phyloP scores from a whole-genome alignment of 2,329 filamentous ascomycete species.

The Fusarium sp. region DNA sequence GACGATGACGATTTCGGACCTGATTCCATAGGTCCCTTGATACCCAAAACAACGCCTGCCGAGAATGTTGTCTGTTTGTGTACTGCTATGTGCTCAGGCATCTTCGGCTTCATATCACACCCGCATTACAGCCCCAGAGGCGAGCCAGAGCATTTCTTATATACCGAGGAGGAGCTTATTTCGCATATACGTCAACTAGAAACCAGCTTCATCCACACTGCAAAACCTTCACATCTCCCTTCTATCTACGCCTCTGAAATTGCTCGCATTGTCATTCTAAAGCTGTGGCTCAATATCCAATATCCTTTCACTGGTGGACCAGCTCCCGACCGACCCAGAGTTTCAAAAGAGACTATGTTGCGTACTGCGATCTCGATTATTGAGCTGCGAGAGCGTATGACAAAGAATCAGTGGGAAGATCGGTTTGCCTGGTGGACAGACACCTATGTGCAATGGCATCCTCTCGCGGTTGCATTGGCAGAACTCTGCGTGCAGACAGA shows the following conservation, averaged over 20 bases:
- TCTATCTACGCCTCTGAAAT: constrained; percentile 53
- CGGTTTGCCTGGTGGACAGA: constrained; percentile 60
- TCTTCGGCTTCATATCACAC: constrained; percentile 53
- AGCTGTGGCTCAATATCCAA: constrained; percentile 58
- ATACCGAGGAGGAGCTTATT: constrained; percentile 54
- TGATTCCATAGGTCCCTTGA: constrained; percentile 47
- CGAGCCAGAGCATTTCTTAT: constrained; percentile 27
- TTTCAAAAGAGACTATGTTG: constrained; percentile 55
- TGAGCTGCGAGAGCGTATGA: constrained; percentile 51
- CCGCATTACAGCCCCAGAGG: constrained; percentile 40
- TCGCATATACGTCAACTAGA: constrained; percentile 52
- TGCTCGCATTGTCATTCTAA: constrained; percentile 56
- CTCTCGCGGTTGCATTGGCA: constrained; percentile 61
- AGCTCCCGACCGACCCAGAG: constrained; percentile 43
- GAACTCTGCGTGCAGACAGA: constrained; percentile 60
- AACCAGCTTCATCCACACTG: constrained; percentile 50
- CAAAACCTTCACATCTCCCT: constrained; percentile 46
- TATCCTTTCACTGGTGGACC: constrained; percentile 54
- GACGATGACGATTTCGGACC: constrained; percentile 63
- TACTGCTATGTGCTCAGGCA: constrained; percentile 51
- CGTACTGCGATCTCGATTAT: constrained; percentile 59
- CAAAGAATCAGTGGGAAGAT: constrained; percentile 46
- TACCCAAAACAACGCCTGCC: constrained; percentile 50
- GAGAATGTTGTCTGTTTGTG: constrained; percentile 55
- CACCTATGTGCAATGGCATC: constrained; percentile 65